Base-by-base conservation (phyloP, 305 asterid species). In the Fraxinus paxiana region DNA sequence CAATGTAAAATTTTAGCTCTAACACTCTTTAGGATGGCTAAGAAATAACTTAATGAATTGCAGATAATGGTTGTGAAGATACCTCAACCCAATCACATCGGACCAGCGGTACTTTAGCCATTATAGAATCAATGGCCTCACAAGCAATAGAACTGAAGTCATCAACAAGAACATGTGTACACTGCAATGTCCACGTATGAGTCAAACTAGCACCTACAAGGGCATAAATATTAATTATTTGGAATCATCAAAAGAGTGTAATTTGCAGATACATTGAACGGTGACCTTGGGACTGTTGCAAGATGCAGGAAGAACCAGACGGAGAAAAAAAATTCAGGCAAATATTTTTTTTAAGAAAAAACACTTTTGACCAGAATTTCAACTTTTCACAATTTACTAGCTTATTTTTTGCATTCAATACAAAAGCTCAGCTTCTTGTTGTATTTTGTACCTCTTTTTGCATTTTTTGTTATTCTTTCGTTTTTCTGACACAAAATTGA, bases 141-240 rank as follows among this genome's bases (percentile, higher is more conserved):
- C 90, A 88, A 46, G 81, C 87, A 41, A 94, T 65, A 82, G 91
- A 85, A 73, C 83, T 83, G 77, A 80, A 83, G 75, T 89, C 97
- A 80, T 92, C 95, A 86, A 92, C 86, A 77, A 92, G 90, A 87
- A 94, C 90, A 82, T 96, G 97, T 18, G 99, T 92, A 88, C 97
- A 94, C 43, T 86, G 78, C 43, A 80, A 81, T 82, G 88, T 90
- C 99, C 97, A 93, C 59, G 87, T 83, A 82, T 75, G 90, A 84
- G 85, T 80, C 77, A 87, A 83, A 81, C 78, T 75, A 72, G 90
- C 97, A 74, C 99, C 98, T 94, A 89, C 83, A 86, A 75, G 87
- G 10, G 24, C 81, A 82, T 80, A 48, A 30, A 83, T 70, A 88
- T 75, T 67, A 76, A 71, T 69, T 48, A 61, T 34, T 76, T 48